Base-by-base conservation (phyloP, 176 grass and related monocot genomes). In the Musa acuminata region DNA sequence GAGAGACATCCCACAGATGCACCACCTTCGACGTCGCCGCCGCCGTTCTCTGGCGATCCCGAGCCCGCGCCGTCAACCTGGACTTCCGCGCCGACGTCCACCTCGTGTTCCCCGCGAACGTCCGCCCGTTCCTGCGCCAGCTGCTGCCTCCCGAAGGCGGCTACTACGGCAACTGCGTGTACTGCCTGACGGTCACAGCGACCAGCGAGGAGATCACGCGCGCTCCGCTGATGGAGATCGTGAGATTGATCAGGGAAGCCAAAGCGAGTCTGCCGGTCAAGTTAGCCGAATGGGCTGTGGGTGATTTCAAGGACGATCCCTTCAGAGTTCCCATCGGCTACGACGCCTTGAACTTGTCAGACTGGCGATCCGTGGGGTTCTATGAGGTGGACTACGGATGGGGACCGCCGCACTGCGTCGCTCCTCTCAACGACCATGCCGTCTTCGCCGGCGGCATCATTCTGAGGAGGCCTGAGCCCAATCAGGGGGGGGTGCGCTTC, bases 31-130 rank as follows among this genome's bases (percentile, higher is more conserved):
- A 72, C 22, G 65, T 72, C 51, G 7, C 72, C 16, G 49, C 65
- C 17, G 74, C 81, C 3, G 57, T 62, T 48, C 52, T 83, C 29
- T 83, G 81, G 81, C 52, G 64, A 50, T 72, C 72, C 72, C 68
- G 68, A 9, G 13, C 14, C 8, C 72, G 72, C 13, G 72, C 72
- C 13, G 59, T 74, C 53, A 8, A 35, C 13, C 2, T 29, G 1
- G 49, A 52, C 20, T 10, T 14, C 49, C 24, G 21, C 11, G 72
- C 25, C 53, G 22, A 35, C 8, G 72, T 58, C 53, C 53, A 29
- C 23, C 11, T 74, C 3, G 25, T 57, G 1, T 57, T 74, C 53
- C 24, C 52, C 1, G 53, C 72, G 2, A 74, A 43, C 51, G 52
- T 57, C 13, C 72, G 72, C 4, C 52, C 26, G 1, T 13, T 59